Conservation (phyloP, 371 early-diverging fungal species). For the Saksenaea vasiformis region DNA sequence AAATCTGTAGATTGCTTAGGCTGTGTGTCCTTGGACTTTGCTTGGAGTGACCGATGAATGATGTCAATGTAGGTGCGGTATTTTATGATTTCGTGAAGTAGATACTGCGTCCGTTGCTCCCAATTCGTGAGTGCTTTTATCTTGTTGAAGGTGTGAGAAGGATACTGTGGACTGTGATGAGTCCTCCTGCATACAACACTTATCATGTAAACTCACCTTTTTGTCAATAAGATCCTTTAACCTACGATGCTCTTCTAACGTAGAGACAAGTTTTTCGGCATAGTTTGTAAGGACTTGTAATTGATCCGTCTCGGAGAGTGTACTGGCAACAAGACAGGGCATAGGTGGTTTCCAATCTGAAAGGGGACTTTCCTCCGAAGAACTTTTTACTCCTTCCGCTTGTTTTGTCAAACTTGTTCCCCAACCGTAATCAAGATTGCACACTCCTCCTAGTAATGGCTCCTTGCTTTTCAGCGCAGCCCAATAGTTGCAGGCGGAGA, state of each 20-base stretch:
- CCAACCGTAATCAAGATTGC: conserved; percentile 45
- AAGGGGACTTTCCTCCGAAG: conserved; percentile 1
- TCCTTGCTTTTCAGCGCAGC: conserved; percentile 33
- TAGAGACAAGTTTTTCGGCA: conserved; percentile 9
- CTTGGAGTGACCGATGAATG: not conserved
- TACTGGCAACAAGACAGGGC: conserved; percentile 29
- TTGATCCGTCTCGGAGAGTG: conserved; percentile 14
- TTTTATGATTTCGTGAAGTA: conserved; percentile 17
- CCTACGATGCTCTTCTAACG: conserved; percentile 21
- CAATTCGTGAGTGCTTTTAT: conserved; percentile 15
- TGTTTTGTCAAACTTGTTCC: conserved; percentile 4
- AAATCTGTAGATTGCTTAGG: not conserved
- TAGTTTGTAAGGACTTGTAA: not conserved
- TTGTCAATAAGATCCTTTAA: conserved; percentile 12
- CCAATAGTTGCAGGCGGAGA: conserved; percentile 22
- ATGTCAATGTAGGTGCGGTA: conserved; percentile 13
- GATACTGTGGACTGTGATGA: conserved; percentile 5
- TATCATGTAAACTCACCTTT: conserved; percentile 9
- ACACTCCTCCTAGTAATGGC: conserved; percentile 28
- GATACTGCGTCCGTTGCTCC: conserved; percentile 21
- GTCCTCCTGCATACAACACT: not conserved
- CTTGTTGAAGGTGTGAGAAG: conserved; percentile 6
- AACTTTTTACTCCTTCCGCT: not conserved
- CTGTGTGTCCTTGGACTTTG: not conserved
- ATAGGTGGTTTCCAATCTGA: conserved; percentile 28